Conservation (phyloP, 495 filamentous ascomycete genomes). For the Daldinia grandis region DNA sequence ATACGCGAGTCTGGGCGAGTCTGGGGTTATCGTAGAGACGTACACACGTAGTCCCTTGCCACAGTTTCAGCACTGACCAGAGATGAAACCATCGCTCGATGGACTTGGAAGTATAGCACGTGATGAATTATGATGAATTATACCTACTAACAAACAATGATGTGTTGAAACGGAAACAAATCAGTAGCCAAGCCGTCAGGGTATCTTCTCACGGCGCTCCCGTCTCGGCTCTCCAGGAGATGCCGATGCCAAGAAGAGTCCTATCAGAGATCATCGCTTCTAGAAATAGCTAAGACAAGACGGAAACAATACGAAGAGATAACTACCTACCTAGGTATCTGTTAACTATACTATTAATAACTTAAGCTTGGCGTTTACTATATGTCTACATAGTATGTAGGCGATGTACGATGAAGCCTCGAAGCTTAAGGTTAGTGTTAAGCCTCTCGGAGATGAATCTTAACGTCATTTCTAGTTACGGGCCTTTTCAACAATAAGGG, state of each 20-base stretch:
- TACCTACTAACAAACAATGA: slow-evolving; percentile 35
- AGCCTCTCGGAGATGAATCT: slow-evolving; percentile 5
- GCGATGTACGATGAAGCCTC: not conserved
- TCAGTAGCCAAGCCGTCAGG: slow-evolving; percentile 25
- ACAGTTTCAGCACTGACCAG: slow-evolving; percentile 38
- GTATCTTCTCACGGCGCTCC: slow-evolving; percentile 13
- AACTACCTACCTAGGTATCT: too few species aligned
- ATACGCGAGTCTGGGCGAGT: slow-evolving; percentile 24
- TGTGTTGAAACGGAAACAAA: slow-evolving; percentile 38
- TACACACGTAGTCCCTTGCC: slow-evolving; percentile 26
- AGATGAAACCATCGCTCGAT: slow-evolving; percentile 36
- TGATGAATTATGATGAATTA: slow-evolving; percentile 26
- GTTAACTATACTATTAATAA: slow-evolving; percentile 33
- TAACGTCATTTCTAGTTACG: slow-evolving; percentile 9
- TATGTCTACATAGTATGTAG: not conserved
- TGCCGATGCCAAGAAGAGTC: slow-evolving; percentile 27
- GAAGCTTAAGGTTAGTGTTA: not conserved
- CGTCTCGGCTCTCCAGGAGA: slow-evolving; percentile 20
- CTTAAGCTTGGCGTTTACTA: slow-evolving; percentile 4
- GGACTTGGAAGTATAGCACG: slow-evolving; percentile 30
- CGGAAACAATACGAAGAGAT: slow-evolving; percentile 31
- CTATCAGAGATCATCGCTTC: slow-evolving; percentile 35
- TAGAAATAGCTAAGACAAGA: slow-evolving; percentile 40
- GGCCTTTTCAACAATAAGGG: slow-evolving; percentile 1
- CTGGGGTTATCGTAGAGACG: slow-evolving; percentile 16